Percentiles rank a stretch among this genome's conserved stretches.
Conservation (phyloP, 202 grass and related monocot genomes). For the Digitaria exilis region DNA sequence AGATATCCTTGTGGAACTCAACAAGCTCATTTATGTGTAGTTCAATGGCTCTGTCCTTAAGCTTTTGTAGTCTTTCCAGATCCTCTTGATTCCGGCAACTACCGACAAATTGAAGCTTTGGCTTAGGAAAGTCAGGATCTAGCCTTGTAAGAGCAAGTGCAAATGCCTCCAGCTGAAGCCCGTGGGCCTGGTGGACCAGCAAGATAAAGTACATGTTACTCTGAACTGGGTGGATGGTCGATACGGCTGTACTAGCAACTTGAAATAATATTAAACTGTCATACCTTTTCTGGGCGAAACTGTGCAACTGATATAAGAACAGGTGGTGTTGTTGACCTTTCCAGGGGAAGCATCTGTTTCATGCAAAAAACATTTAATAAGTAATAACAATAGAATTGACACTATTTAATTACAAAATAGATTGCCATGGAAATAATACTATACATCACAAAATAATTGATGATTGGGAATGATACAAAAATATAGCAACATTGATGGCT, state of each 20-base stretch:
- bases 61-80: constrained; percentile 78
- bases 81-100: constrained; percentile 90
- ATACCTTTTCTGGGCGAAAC: constrained; percentile 97
- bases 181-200: constrained; percentile 66
- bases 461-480: constrained; percentile 22
- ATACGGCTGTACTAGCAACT: not conserved
- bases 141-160: constrained; percentile 70
- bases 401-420: not conserved
- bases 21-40: constrained; percentile 75
- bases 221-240: constrained; percentile 14
- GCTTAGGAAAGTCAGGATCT: constrained; percentile 48
- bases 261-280: not conserved
- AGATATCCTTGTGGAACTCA: constrained; percentile 82
- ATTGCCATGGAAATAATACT: constrained; percentile 20
- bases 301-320: constrained; percentile 92
- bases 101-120: constrained; percentile 84
- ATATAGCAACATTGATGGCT: not conserved
- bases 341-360: constrained; percentile 76
- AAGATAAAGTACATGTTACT: constrained; percentile 16
- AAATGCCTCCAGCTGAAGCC: constrained; percentile 94
- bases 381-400: constrained; percentile 12
- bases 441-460: not conserved
- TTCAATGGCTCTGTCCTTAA: constrained; percentile 70
- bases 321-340: constrained; percentile 67
- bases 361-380: constrained; percentile 41